These are phyloP conservation scores for Nannochloropsis granulata DNA, from an alignment of 108 stramenopile species.

Conservation along the genomic window DNA sequence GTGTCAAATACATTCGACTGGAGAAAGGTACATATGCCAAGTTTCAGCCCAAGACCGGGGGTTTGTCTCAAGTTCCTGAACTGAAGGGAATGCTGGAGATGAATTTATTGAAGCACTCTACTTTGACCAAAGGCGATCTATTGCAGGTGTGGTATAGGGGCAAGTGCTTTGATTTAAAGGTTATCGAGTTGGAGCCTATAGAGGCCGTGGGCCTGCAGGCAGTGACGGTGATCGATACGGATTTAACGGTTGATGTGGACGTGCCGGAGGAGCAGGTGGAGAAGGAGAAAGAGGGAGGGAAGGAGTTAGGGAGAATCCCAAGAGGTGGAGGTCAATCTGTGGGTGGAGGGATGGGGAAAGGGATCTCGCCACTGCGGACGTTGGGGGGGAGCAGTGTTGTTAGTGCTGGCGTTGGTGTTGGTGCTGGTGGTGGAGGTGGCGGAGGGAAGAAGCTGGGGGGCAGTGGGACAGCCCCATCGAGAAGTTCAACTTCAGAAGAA, in stretches of 20 bases:
- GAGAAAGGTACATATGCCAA: conserved; percentile 15
- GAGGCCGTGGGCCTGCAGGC: conserved; percentile 9
- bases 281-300: conserved; percentile 1
- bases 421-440: neutral
- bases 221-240: conserved; percentile 25
- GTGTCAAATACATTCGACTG: conserved; percentile 9
- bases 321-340: neutral
- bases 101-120: conserved; percentile 19
- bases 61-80: conserved; percentile 20
- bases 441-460: neutral
- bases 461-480: neutral
- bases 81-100: conserved; percentile 24
- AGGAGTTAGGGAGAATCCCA: neutral
- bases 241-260: conserved; percentile 15
- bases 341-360: neutral
- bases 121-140: conserved; percentile 12
- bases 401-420: neutral
- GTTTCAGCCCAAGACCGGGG: conserved; percentile 15
- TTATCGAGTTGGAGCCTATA: neutral
- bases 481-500: neutral
- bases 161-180: conserved; percentile 15
- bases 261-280: conserved; percentile 14
- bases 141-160: conserved; percentile 26
- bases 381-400: neutral
- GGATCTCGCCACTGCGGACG: neutral